Evolutionary conservation across 768 basidiomycete genomes (phyloP).

Genomic region (Harrya chromipes): DNA sequence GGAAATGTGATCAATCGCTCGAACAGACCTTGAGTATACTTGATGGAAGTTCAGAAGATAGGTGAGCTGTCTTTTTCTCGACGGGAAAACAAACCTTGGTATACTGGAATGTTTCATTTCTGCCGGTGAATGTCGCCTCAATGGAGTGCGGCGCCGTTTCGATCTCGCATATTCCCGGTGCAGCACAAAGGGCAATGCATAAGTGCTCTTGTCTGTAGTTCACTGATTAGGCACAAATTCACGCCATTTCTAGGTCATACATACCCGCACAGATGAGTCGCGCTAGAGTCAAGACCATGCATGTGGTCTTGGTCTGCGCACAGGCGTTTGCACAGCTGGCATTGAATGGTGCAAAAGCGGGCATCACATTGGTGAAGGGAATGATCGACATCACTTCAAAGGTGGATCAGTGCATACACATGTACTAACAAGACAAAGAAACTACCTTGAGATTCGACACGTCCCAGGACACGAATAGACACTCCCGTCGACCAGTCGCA

Average conservation of each 20-base stretch:
- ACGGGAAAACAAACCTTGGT: slow-evolving; percentile 46
- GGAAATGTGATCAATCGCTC: neutral
- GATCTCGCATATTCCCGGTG: slow-evolving; percentile 54
- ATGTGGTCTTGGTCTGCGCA: slow-evolving; percentile 50
- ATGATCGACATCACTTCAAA: slow-evolving; percentile 44
- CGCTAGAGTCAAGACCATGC: slow-evolving; percentile 41
- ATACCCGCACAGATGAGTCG: slow-evolving; percentile 58
- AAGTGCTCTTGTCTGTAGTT: slow-evolving; percentile 47
- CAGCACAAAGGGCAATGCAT: slow-evolving; percentile 42
- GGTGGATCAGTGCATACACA: neutral
- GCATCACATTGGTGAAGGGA: slow-evolving; percentile 48
- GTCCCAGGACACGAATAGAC: slow-evolving; percentile 40
- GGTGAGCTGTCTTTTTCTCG: no score
- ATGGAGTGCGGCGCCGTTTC: slow-evolving; percentile 57
- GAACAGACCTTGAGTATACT: slow-evolving; percentile 54
- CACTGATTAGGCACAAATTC: neutral
- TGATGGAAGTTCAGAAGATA: neutral
- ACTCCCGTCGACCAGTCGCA: slow-evolving; percentile 30
- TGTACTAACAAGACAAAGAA: neutral
- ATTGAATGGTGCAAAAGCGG: slow-evolving; percentile 50
- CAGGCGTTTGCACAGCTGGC: slow-evolving; percentile 53
- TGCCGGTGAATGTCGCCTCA: slow-evolving; percentile 59
- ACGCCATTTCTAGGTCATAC: neutral
- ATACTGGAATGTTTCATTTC: slow-evolving; percentile 59
- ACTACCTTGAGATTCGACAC: slow-evolving; percentile 43